Evolutionary conservation across 257 asterid genomes (phyloP), one percentile per base, ranked within the genome.

Genomic region (Gardenia jasminoides): DNA sequence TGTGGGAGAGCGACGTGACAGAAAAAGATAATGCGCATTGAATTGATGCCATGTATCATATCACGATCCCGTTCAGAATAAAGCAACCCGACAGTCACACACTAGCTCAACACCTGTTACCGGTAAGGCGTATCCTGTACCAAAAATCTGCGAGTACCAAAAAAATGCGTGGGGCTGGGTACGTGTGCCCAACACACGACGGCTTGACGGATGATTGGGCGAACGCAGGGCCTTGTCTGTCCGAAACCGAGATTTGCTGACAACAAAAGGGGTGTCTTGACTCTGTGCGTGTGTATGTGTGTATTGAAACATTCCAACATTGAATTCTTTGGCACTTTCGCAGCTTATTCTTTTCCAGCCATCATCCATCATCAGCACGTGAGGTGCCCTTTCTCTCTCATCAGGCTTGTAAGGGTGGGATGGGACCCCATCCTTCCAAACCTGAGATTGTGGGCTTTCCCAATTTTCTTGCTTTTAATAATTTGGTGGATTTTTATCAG

Each of bases 1-100:
- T 81, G 77, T 33, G 78, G 76, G 79, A 79, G 79, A 86, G 72
- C 62, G 82, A 78, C 72, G 80, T 20, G 83, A 71, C 80, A 78
- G 73, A 74, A 10, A 76, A 64, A 22, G 24, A 44, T 1, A 43
- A 20, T 4, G 58, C 20, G 1, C 24, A 62, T 46, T 65, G 41
- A 36, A 62, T 46, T 65, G 41, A 36, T 36, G 4, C 4, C 6
- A 5, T 30, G 31, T 26, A 64, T 30, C 69, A 30, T 62, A 12
- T 76, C 74, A 12, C 1, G 10, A 66, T 48, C 80, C 74, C 80
- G 66, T 47, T 50, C n/a, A 24, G 69, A 28, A 26, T 58, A 58
- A 58, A 58, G 65, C 24, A 67, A 28, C 9, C 24, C 28, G 52
- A 33, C 46, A 67, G 26, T 30, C 77, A 56, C 67, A 46, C 77